phyloP scores from a whole-genome alignment of 2,329 filamentous ascomycete genomes.

The Colletotrichum incanum region DNA sequence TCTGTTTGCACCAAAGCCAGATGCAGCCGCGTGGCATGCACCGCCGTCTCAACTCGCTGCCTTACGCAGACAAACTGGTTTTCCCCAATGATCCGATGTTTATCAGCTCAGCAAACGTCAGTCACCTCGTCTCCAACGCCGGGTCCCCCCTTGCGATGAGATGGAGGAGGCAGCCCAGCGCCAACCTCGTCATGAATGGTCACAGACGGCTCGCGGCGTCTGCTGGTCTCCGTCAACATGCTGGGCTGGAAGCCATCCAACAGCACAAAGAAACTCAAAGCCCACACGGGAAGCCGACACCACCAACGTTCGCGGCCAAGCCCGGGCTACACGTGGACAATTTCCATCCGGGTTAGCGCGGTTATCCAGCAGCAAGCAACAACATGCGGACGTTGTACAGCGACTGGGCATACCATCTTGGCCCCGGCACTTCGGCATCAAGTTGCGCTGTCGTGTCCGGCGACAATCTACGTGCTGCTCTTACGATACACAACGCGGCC shows the following conservation, averaged over 20 bases:
- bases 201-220: neutral
- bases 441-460: slow-evolving; percentile 11
- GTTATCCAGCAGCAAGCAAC: slow-evolving; percentile 1
- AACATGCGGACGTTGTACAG: slow-evolving; percentile 21
- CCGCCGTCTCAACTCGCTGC: neutral
- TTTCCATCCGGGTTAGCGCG: slow-evolving; percentile 8
- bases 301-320: slow-evolving; percentile 17
- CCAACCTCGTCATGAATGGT: neutral
- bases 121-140: neutral
- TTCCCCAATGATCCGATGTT: slow-evolving; percentile 29
- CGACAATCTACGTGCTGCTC: slow-evolving; percentile 21
- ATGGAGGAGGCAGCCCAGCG: slow-evolving; percentile 4
- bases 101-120: slow-evolving; percentile 15
- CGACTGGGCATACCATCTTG: neutral
- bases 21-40: slow-evolving; percentile 2
- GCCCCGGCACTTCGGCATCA: slow-evolving; percentile 4
- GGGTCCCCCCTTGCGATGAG: neutral
- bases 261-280: slow-evolving; percentile 15
- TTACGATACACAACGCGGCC: slow-evolving; percentile 6
- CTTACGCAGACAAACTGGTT: neutral
- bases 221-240: neutral
- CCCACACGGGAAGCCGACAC: neutral
- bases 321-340: slow-evolving; percentile 4
- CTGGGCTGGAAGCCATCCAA: slow-evolving; percentile 6
- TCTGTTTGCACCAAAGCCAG: neutral